Evolutionary conservation across 1,284 basidiomycete species (phyloP), one percentile per base, ranked within the genome.

Genomic region (Malassezia equina): DNA sequence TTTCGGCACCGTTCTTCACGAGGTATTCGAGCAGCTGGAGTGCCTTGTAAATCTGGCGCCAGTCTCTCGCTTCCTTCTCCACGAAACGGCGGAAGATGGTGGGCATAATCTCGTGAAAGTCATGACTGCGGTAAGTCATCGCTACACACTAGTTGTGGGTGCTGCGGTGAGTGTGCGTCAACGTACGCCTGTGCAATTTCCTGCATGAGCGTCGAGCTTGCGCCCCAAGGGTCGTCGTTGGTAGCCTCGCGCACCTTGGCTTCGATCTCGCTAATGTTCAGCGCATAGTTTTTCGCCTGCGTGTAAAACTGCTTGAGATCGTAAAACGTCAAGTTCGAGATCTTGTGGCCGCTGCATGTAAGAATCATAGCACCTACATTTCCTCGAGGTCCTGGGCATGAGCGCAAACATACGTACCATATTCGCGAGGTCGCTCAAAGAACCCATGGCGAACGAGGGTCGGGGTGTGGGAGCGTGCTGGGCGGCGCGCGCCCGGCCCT

Each of bases 11-110:
- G 67, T 98, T 88, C 78, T 95, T 98, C 74, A 96, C 81, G 51
- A 98, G 82, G 75, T 95, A 98, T 76, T 95, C 91, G 48, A 95
- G 81, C 4, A 95, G 80, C 77, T 91, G 88, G 15, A 95, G 79
- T n/a, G 90, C 84, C 87, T 99, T 99, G 82, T 99, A 99, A 61
- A 99, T 98, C 77, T 98, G 91, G 36, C 93, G 81, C 93, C 93
- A 99, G 75, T 99, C 90, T 27, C 86, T 80, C 0, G 94, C 94
- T 76, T 98, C 94, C 78, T 95, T 96, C 77, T 91, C 88, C 52
- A 77, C 77, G 59, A 78, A 78, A 24, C 88, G 83, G 4, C 85
- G 81, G 76, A 95, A 98, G 67, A 96, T 95, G 70, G 84, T 86
- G 2, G 94, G 93, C 90, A 99, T 96, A 73, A 98, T 90, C 79